Percentiles rank a stretch among this genome's conserved stretches.
Evolutionary conservation across 257 asterid species (phyloP).

Genomic region (Prunella vulgaris): DNA sequence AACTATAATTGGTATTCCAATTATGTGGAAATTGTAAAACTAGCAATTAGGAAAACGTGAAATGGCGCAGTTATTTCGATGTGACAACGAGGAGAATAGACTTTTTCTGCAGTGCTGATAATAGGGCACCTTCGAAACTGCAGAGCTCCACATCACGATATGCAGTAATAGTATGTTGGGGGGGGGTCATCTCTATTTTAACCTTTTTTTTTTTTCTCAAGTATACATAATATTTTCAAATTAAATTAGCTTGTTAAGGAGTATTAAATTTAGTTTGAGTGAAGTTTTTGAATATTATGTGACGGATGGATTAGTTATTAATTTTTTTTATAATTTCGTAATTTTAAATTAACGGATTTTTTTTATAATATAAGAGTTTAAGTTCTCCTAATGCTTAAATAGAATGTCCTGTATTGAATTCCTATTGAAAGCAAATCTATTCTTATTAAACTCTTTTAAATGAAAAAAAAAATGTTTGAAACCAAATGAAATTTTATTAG

Average conservation of each 20-base stretch:
- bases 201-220: no score
- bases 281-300: no score
- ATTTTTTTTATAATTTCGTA: no score
- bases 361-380: no score
- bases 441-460: no score
- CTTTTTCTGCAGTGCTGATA: neutral
- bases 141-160: neutral
- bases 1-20: neutral
- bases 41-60: neutral
- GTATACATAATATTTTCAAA: neutral
- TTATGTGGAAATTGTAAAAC: neutral
- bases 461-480: no score
- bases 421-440: no score
- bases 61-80: conserved; percentile 20
- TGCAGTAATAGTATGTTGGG: neutral
- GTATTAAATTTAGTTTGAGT: neutral
- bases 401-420: no score
- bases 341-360: no score
- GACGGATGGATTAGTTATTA: no score
- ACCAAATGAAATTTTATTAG: no score
- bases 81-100: conserved; percentile 28
- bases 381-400: no score
- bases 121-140: neutral
- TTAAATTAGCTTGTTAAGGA: neutral
- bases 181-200: neutral